phyloP scores from a whole-genome alignment of 2,329 filamentous ascomycete genomes.

The Myriosclerotinia scirpicola region DNA sequence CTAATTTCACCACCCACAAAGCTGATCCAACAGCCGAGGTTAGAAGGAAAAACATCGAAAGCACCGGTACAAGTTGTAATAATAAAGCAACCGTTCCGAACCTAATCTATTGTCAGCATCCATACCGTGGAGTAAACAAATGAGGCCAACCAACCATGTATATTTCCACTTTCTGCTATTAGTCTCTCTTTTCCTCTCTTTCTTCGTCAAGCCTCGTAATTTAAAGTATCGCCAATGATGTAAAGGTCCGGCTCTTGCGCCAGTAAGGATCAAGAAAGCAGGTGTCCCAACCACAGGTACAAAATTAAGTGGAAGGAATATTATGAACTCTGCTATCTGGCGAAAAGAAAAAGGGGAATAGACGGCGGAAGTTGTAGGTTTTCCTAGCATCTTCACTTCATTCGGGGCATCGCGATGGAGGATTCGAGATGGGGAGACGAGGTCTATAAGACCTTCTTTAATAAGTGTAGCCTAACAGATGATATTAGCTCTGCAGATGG shows the following conservation, averaged over 20 bases:
- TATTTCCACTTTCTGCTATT: slow-evolving; percentile 74
- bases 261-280: slow-evolving; percentile 84
- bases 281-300: slow-evolving; percentile 81
- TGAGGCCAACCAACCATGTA: too few relatives aligned
- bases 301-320: slow-evolving; percentile 81
- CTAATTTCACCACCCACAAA: slow-evolving; percentile 79
- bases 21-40: slow-evolving; percentile 84
- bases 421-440: slow-evolving; percentile 66
- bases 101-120: slow-evolving; percentile 42
- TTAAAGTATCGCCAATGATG: slow-evolving; percentile 91
- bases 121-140: too few relatives aligned
- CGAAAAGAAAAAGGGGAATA: slow-evolving; percentile 88
- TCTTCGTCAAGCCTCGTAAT: slow-evolving; percentile 70
- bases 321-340: slow-evolving; percentile 83
- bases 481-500: background rate
- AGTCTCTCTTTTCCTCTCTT: slow-evolving; percentile 71
- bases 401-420: slow-evolving; percentile 67
- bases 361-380: slow-evolving; percentile 71
- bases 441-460: slow-evolving; percentile 66
- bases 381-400: slow-evolving; percentile 77
- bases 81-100: slow-evolving; percentile 85
- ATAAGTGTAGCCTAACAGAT: slow-evolving; percentile 62
- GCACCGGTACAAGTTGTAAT: slow-evolving; percentile 80
- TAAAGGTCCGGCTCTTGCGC: slow-evolving; percentile 81
- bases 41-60: slow-evolving; percentile 93